phyloP scores from a whole-genome alignment of 1,139 yeast species.

The Diutina mesorugosa region DNA sequence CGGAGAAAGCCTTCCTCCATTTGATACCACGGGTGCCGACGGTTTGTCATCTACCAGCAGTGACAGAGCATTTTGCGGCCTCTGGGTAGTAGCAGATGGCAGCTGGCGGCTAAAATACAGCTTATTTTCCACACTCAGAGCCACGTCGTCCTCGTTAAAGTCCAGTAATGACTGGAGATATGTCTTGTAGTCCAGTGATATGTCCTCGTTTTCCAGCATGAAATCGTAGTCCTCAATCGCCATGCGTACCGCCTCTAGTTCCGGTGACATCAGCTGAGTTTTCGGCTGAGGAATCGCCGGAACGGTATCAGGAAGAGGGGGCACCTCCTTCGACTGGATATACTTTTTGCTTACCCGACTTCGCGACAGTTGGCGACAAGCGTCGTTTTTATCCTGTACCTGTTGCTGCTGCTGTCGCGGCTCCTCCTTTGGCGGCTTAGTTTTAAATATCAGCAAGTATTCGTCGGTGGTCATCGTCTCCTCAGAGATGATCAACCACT shows the following conservation, averaged over 20 bases:
- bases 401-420: constrained; percentile 5
- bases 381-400: background rate
- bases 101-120: background rate
- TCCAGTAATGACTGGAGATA: constrained; percentile 2
- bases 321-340: background rate
- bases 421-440: constrained; percentile 4
- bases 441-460: constrained; percentile 15
- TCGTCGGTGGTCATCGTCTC: constrained; percentile 36
- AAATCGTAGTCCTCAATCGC: background rate
- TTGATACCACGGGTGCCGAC: background rate
- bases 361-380: background rate
- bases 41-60: background rate
- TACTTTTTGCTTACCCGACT: constrained; percentile 11
- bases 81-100: background rate
- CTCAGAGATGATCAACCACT: constrained; percentile 77
- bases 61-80: background rate
- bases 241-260: background rate
- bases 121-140: background rate
- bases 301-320: background rate
- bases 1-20: background rate
- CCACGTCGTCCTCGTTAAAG: constrained; percentile 1
- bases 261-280: background rate
- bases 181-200: background rate
- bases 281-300: background rate
- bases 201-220: constrained; percentile 1